These are phyloP conservation scores for Acmispon strigosus DNA, from an alignment of 306 rosid genomes.

Conservation along the genomic window DNA sequence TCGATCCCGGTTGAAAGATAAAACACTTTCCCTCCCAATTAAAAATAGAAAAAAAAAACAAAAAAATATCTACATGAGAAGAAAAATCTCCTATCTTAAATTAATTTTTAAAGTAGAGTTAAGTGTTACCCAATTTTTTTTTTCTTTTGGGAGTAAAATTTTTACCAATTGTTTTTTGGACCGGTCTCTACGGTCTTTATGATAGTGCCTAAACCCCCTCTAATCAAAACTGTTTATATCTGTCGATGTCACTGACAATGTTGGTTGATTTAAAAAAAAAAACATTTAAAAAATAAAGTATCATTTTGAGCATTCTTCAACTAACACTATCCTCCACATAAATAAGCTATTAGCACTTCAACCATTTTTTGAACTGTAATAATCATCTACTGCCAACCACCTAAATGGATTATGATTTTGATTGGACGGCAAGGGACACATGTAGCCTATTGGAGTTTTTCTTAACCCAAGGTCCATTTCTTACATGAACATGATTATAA, in stretches of 20 bases:
- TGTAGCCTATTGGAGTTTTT: conserved; percentile 14
- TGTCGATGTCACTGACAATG: conserved; percentile 1
- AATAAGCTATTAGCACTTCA: background rate
- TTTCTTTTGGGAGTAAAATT: background rate
- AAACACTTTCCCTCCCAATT: too few species aligned
- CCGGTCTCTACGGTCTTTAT: background rate
- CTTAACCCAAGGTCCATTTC: conserved; percentile 18
- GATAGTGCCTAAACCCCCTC: background rate
- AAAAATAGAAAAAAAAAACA: too few species aligned
- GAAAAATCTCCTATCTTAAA: too few species aligned
- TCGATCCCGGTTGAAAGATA: too few species aligned
- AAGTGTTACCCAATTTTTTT: too few species aligned
- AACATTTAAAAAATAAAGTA: background rate
- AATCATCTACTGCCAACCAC: conserved; percentile 25
- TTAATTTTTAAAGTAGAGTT: too few species aligned
- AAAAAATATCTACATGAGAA: too few species aligned
- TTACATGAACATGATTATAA: conserved; percentile 19
- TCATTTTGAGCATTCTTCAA: conserved; percentile 1
- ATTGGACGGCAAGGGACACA: conserved; percentile 34
- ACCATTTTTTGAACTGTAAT: conserved; percentile 13
- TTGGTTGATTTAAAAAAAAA: background rate
- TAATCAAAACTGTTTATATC: background rate
- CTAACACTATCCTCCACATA: conserved; percentile 21
- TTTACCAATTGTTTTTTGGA: background rate
- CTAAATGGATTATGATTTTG: conserved; percentile 23